phyloP scores from a whole-genome alignment of 2,329 filamentous ascomycete genomes.

The Verticillium nonalfalfae region DNA sequence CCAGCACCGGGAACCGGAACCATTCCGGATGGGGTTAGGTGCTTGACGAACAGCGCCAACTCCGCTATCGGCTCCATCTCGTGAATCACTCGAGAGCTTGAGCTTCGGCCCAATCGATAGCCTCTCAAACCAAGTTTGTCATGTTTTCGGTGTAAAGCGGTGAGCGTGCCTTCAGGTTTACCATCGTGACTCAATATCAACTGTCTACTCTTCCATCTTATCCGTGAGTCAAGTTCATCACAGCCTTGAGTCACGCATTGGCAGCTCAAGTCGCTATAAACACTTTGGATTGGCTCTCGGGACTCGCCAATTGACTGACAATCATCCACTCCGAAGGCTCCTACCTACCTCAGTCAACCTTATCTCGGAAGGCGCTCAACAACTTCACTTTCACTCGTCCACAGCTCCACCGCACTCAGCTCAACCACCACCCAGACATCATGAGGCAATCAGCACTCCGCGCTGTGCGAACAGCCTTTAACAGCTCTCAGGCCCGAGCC shows the following conservation, averaged over 20 bases:
- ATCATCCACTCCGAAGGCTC: too few relatives aligned
- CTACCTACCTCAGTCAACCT: too few relatives aligned
- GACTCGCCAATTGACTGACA: neutral
- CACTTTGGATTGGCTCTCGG: neutral
- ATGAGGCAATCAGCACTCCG: constrained; percentile 28
- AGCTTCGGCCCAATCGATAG: neutral
- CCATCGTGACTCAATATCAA: constrained; percentile 8
- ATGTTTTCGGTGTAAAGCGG: constrained; percentile 12
- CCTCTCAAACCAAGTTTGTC: neutral
- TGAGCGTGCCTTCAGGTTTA: constrained; percentile 6
- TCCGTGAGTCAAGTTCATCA: neutral
- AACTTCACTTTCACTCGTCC: neutral
- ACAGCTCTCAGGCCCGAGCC: constrained; percentile 31
- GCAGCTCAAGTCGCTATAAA: neutral
- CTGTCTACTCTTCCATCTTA: neutral
- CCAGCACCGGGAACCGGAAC: neutral
- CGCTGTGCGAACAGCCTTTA: constrained; percentile 24
- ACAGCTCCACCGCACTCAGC: neutral
- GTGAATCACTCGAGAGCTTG: neutral
- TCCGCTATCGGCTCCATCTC: neutral
- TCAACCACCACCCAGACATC: constrained; percentile 3
- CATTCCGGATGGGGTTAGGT: neutral
- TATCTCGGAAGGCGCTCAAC: neutral
- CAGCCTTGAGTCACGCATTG: neutral
- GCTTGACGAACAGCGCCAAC: neutral